Evolutionary conservation across 225 moss, liverwort and hornwort genomes (phyloP).

Genomic region (Anthoceros angustus): DNA sequence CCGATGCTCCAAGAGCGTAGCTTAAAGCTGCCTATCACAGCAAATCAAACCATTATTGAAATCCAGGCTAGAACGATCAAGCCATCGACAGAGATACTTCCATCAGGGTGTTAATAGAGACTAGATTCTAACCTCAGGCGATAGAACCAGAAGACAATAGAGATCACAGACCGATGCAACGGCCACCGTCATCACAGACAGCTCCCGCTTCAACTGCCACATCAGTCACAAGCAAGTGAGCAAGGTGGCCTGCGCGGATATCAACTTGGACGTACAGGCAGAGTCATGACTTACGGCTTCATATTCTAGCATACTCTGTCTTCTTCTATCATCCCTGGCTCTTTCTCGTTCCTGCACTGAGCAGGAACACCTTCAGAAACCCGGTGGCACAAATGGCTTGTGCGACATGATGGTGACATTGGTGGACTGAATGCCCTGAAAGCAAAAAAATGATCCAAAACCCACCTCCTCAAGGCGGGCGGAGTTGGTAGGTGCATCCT

Average conservation of each 20-base stretch:
- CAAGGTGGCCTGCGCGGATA: neutral
- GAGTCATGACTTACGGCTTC: slow-evolving; percentile 18
- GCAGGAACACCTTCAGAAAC: neutral
- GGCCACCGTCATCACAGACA: slow-evolving; percentile 47
- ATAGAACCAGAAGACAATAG: slow-evolving; percentile 60
- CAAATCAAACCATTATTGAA: neutral
- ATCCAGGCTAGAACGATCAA: neutral
- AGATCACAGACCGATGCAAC: slow-evolving; percentile 50
- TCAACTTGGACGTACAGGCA: neutral
- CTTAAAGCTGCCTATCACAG: slow-evolving; percentile 56
- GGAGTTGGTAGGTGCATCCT: slow-evolving; percentile 17
- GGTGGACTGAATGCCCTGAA: neutral
- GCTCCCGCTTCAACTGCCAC: slow-evolving; percentile 66
- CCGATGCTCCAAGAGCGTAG: slow-evolving; percentile 74
- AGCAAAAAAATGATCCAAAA: neutral
- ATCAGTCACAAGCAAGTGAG: neutral
- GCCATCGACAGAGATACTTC: neutral
- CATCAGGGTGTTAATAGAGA: neutral
- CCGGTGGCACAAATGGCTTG: neutral
- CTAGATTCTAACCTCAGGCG: slow-evolving; percentile 43
- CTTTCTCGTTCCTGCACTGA: slow-evolving; percentile 21
- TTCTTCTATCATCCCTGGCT: slow-evolving; percentile 22
- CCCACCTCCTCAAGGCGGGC: neutral
- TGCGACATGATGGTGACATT: neutral
- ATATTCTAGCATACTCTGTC: slow-evolving; percentile 28